These are phyloP conservation scores for Cairneyella variabilis DNA, from an alignment of 495 filamentous ascomycete genomes.

Conservation along the genomic window DNA sequence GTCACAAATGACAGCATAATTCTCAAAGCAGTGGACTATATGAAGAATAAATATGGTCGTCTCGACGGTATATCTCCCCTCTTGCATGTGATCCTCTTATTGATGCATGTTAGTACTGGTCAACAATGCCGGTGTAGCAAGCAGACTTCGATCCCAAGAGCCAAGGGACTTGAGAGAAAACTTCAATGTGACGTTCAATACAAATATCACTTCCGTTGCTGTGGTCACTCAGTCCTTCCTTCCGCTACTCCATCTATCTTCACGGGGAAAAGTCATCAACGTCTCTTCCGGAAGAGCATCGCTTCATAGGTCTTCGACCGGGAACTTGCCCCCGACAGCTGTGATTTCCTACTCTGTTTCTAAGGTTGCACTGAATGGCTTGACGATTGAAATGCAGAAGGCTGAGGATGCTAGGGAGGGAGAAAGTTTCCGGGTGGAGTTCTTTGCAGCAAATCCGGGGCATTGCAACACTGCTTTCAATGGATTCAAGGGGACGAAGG, in stretches of 20 bases:
- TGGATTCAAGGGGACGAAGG: conserved; percentile 28
- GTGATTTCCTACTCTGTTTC: conserved; percentile 24
- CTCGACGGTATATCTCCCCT: conserved; percentile 26
- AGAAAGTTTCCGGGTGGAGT: conserved; percentile 27
- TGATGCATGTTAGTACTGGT: conserved; percentile 28
- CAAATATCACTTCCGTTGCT: conserved; percentile 29
- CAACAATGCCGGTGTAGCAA: conserved; percentile 32
- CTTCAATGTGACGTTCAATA: conserved; percentile 26
- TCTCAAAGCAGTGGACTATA: conserved; percentile 33
- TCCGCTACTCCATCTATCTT: conserved; percentile 24
- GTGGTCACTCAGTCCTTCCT: conserved; percentile 28
- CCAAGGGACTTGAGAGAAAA: conserved; percentile 19
- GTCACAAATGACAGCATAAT: conserved; percentile 30
- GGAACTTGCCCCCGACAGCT: conserved; percentile 20
- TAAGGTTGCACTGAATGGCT: conserved; percentile 33
- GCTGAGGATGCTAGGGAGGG: conserved; percentile 26
- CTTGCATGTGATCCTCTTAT: background rate
- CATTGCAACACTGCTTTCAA: conserved; percentile 38
- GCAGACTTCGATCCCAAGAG: conserved; percentile 3
- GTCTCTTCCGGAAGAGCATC: conserved; percentile 25
- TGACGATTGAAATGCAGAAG: conserved; percentile 33
- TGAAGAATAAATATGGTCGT: conserved; percentile 46
- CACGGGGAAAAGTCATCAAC: conserved; percentile 26
- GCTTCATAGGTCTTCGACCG: conserved; percentile 8
- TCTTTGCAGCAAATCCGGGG: conserved; percentile 28